A percentile compares a stretch with the other conserved stretches of the same genome.
Conservation (phyloP, 306 rosid genomes). For the Rubus idaeus region DNA sequence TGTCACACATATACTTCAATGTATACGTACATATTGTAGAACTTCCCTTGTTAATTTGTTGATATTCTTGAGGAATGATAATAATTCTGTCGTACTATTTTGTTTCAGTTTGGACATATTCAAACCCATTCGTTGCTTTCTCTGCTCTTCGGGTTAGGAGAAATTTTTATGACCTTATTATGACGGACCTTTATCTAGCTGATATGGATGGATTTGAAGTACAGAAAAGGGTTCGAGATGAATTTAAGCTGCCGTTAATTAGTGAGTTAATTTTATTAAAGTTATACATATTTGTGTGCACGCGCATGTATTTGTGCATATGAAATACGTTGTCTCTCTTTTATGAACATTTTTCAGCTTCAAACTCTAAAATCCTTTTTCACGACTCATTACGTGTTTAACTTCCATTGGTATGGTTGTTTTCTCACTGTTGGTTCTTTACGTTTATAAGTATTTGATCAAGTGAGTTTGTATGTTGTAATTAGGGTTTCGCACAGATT, state of each 20-base stretch:
- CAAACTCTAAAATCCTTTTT: too few species aligned
- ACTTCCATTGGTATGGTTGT: too few species aligned
- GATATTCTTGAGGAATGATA: neutral
- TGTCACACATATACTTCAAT: neutral
- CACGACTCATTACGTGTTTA: too few species aligned
- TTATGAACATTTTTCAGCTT: too few species aligned
- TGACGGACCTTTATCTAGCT: slow-evolving; percentile 19
- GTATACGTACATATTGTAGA: too few species aligned
- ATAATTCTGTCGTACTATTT: neutral
- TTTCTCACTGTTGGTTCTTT: too few species aligned
- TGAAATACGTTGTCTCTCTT: too few species aligned
- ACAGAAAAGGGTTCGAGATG: neutral
- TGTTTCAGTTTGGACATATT: slow-evolving; percentile 11
- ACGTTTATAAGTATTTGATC: too few species aligned
- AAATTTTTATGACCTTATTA: slow-evolving; percentile 14
- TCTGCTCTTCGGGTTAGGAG: slow-evolving; percentile 3
- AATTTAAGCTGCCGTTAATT: slow-evolving; percentile 21
- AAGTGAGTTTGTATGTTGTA: too few species aligned
- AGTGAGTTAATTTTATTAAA: slow-evolving; percentile 1
- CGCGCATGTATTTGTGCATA: too few species aligned
- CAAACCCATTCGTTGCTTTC: slow-evolving; percentile 15
- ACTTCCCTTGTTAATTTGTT: neutral
- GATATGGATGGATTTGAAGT: slow-evolving; percentile 17
- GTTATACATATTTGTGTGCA: neutral
- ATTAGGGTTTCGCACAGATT: too few species aligned